These are phyloP conservation scores for Colletotrichum theobromicola DNA, from an alignment of 2,329 filamentous ascomycete species.

Conservation along the genomic window DNA sequence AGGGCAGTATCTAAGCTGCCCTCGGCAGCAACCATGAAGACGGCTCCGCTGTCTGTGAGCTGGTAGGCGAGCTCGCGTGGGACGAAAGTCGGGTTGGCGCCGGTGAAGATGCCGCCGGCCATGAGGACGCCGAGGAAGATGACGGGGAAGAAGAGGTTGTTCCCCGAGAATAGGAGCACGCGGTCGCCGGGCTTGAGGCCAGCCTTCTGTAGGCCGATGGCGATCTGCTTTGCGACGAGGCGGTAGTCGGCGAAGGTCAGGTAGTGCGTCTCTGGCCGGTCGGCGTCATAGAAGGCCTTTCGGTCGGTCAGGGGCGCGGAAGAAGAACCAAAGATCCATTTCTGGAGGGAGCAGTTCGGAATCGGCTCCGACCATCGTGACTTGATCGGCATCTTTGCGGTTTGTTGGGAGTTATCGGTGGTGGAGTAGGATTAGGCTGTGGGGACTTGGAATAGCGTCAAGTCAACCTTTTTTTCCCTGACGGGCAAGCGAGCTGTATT, in stretches of 20 bases:
- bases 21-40: slow-evolving; percentile 69
- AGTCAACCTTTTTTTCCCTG: background rate
- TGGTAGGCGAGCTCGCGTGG: slow-evolving; percentile 77
- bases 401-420: background rate
- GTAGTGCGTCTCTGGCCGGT: slow-evolving; percentile 69
- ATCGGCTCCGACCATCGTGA: slow-evolving; percentile 52
- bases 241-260: slow-evolving; percentile 70
- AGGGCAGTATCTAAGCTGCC: slow-evolving; percentile 65
- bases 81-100: slow-evolving; percentile 73
- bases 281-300: slow-evolving; percentile 66
- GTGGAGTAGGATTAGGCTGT: background rate
- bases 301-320: slow-evolving; percentile 46
- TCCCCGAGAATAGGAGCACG: slow-evolving; percentile 75
- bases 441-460: background rate
- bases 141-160: slow-evolving; percentile 74
- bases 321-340: slow-evolving; percentile 60
- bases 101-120: slow-evolving; percentile 80
- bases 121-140: slow-evolving; percentile 77
- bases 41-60: slow-evolving; percentile 72
- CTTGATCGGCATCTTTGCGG: slow-evolving; percentile 46
- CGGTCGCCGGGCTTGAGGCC: slow-evolving; percentile 73
- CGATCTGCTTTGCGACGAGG: slow-evolving; percentile 74
- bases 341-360: slow-evolving; percentile 55
- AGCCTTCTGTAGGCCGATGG: slow-evolving; percentile 66
- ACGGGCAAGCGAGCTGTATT: background rate